phyloP scores from a whole-genome alignment of 345 rosid genomes.

The Lepidium aucheri region DNA sequence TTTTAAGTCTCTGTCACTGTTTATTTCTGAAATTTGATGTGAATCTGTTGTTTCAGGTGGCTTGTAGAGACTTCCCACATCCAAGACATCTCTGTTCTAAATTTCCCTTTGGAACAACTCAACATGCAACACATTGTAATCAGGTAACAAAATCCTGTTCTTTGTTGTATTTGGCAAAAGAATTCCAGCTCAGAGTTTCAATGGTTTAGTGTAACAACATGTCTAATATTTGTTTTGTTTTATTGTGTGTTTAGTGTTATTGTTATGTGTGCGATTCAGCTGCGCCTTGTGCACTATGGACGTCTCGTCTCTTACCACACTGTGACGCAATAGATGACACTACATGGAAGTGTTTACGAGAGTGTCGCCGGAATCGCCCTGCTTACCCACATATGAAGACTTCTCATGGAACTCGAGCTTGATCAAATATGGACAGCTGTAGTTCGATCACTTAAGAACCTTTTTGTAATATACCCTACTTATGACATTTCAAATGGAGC shows the following conservation, averaged over 20 bases:
- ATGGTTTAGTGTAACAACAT: background rate
- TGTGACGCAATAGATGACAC: conserved; percentile 35
- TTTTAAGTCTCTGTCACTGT: background rate
- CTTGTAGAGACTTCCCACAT: conserved; percentile 80
- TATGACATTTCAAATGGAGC: background rate
- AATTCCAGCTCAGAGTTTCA: background rate
- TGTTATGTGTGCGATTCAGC: conserved; percentile 57
- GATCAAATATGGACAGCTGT: no score
- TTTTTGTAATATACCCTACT: background rate
- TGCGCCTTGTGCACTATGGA: conserved; percentile 61
- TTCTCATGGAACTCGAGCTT: background rate
- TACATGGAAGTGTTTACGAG: background rate
- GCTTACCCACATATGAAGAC: background rate
- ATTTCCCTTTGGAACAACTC: conserved; percentile 43
- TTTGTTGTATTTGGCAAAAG: background rate
- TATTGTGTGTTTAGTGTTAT: conserved; percentile 42
- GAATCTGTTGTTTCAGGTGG: conserved; percentile 35
- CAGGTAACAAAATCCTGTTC: conserved; percentile 28
- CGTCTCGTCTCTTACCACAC: conserved; percentile 11
- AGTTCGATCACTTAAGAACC: no score
- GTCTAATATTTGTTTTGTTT: background rate
- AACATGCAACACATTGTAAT: conserved; percentile 36
- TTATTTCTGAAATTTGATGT: background rate
- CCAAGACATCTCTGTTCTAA: conserved; percentile 58
- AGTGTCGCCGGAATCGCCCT: background rate